Percentiles rank a stretch among this genome's conserved stretches.
These are phyloP conservation scores for Xylariaceae sp. DNA, from an alignment of 2,329 filamentous ascomycete species.

Conservation along the genomic window DNA sequence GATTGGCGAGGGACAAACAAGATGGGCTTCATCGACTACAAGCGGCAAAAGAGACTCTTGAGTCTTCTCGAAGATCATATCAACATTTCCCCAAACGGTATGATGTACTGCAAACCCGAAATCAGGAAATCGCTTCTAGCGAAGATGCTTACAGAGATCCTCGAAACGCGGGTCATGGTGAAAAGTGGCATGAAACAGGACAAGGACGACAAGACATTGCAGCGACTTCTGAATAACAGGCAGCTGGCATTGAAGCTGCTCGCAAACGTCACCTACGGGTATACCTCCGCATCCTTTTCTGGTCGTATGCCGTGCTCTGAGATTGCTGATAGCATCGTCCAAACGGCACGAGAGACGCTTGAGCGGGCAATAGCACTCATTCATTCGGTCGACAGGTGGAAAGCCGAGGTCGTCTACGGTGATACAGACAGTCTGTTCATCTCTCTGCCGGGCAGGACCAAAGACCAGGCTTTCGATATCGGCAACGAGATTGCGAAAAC, in stretches of 20 bases:
- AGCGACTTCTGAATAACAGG: conserved; percentile 85
- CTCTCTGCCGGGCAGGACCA: conserved; percentile 78
- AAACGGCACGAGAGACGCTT: conserved; percentile 88
- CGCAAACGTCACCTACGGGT: conserved; percentile 98
- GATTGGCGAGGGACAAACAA: conserved; percentile 90
- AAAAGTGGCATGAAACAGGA: conserved; percentile 95
- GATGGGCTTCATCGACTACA: conserved; percentile 89
- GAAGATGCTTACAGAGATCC: conserved; percentile 93
- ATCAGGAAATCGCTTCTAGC: conserved; percentile 86
- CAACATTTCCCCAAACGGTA: conserved; percentile 91
- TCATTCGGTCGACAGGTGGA: conserved; percentile 81
- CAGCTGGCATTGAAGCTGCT: conserved; percentile 92
- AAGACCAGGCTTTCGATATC: conserved; percentile 84
- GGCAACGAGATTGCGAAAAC: conserved; percentile 86
- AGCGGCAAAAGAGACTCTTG: conserved; percentile 68
- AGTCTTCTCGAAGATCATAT: conserved; percentile 77
- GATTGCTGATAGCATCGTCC: conserved; percentile 96
- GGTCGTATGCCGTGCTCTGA: conserved; percentile 97
- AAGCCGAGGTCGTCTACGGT: conserved; percentile 94
- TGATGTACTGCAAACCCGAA: conserved; percentile 85
- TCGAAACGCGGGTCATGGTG: conserved; percentile 96
- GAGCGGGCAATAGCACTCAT: conserved; percentile 92
- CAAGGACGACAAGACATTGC: conserved; percentile 78
- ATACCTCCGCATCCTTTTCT: conserved; percentile 94
- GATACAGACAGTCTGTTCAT: conserved; percentile 96